phyloP scores from a whole-genome alignment of 1,284 basidiomycete species.

The Ganoderma lingzhi region DNA sequence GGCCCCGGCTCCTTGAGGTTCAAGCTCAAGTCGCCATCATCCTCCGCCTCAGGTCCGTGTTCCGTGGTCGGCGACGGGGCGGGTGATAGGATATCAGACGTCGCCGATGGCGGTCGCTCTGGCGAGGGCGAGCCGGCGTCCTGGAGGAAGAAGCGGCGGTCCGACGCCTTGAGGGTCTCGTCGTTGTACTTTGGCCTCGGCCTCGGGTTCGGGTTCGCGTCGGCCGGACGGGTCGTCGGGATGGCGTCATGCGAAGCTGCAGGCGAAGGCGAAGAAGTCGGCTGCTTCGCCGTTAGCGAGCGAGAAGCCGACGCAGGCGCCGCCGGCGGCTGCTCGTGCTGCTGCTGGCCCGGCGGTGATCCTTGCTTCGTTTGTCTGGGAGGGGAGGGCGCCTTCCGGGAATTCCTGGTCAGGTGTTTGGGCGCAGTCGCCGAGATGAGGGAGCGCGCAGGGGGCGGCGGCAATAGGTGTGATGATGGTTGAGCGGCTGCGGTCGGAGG shows the following conservation, averaged over 20 bases:
- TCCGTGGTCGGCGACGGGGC: neutral
- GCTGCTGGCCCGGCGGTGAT: slow-evolving; percentile 10
- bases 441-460: slow-evolving; percentile 36
- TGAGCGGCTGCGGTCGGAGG: slow-evolving; percentile 25
- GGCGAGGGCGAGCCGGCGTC: slow-evolving; percentile 49
- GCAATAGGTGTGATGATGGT: slow-evolving; percentile 36
- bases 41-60: neutral
- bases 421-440: slow-evolving; percentile 22
- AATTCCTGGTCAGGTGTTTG: slow-evolving; percentile 16
- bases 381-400: slow-evolving; percentile 29
- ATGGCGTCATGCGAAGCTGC: slow-evolving; percentile 20
- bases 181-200: slow-evolving; percentile 32
- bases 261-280: neutral
- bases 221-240: neutral
- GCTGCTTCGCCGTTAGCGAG: slow-evolving; percentile 16
- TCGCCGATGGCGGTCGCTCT: slow-evolving; percentile 36
- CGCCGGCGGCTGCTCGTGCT: slow-evolving; percentile 14
- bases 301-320: slow-evolving; percentile 9
- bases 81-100: slow-evolving; percentile 11
- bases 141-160: slow-evolving; percentile 54
- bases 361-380: slow-evolving; percentile 7
- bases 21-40: neutral
- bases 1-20: neutral
- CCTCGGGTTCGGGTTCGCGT: slow-evolving; percentile 21
- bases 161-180: slow-evolving; percentile 46